Conservation (phyloP, 805 yeast genomes). For the Zygosaccharomyces pseudorouxii region DNA sequence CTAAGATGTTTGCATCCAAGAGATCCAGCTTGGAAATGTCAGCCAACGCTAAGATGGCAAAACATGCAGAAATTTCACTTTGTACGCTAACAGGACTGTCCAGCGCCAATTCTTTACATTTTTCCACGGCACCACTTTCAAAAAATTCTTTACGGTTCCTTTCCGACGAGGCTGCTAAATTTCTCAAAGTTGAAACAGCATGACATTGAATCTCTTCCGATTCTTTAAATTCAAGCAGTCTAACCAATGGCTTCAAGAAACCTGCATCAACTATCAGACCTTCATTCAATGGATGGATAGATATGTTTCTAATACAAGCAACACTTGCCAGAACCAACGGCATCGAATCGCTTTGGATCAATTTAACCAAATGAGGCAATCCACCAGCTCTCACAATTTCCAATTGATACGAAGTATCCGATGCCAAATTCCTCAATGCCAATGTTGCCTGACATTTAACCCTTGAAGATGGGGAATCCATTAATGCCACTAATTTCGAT, state of each 20-base stretch:
- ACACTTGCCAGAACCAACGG: constrained; percentile 94
- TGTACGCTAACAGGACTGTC: constrained; percentile 88
- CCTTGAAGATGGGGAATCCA: constrained; percentile 90
- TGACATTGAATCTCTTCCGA: constrained; percentile 98
- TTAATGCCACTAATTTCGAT: constrained; percentile 75
- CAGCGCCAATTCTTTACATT: constrained; percentile 82
- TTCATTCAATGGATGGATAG: constrained; percentile 95
- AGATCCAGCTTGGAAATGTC: constrained; percentile 87
- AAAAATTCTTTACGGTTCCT: constrained; percentile 85
- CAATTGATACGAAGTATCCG: constrained; percentile 91
- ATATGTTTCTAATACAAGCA: constrained; percentile 95
- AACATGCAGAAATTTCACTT: constrained; percentile 93
- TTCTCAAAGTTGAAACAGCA: constrained; percentile 92
- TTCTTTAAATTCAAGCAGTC: constrained; percentile 74
- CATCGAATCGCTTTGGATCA: constrained; percentile 83
- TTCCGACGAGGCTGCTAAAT: constrained; percentile 93
- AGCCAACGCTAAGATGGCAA: constrained; percentile 93
- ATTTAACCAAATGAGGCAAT: constrained; percentile 83
- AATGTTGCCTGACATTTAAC: constrained; percentile 98
- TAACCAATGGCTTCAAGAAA: constrained; percentile 84
- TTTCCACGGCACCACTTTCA: constrained; percentile 92
- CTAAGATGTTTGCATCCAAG: constrained; percentile 76
- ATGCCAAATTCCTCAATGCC: constrained; percentile 91
- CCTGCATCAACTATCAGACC: constrained; percentile 96
- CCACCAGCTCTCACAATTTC: constrained; percentile 97